Conservation (phyloP, 2,329 filamentous ascomycete species). For the Cordyceps cicadae region DNA sequence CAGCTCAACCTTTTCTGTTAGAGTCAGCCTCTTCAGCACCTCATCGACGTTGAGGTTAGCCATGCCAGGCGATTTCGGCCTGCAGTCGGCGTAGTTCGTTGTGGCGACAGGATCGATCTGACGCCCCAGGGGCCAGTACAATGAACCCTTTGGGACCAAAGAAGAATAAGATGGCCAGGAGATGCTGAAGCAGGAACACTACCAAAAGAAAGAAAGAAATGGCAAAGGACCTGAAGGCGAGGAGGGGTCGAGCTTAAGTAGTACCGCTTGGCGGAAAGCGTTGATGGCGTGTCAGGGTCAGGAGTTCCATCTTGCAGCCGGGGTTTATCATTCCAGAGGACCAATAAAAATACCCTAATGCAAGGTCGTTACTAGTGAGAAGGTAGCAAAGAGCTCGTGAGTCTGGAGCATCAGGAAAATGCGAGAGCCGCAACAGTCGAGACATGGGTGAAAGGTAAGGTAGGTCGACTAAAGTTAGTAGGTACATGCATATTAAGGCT, state of each 20-base stretch:
- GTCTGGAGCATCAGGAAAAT: not conserved
- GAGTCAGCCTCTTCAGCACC: conserved; percentile 44
- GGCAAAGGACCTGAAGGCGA: not conserved
- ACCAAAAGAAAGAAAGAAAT: not conserved
- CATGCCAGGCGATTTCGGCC: conserved; percentile 26
- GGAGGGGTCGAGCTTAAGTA: conserved; percentile 4
- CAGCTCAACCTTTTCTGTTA: conserved; percentile 45
- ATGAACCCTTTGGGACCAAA: not conserved
- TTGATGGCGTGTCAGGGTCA: not conserved
- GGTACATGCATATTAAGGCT: no score
- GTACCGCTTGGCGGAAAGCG: not conserved
- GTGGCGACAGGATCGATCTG: not conserved
- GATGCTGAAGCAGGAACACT: not conserved
- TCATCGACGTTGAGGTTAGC: conserved; percentile 47
- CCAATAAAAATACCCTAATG: not conserved
- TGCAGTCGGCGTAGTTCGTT: not conserved
- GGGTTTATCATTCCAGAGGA: not conserved
- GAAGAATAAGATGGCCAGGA: not conserved
- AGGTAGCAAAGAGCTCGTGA: not conserved
- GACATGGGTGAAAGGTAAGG: not conserved
- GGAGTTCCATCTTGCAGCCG: not conserved
- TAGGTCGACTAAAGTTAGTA: no score
- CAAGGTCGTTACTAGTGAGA: not conserved
- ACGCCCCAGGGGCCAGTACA: not conserved
- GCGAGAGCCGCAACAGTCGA: not conserved